Base-by-base conservation (phyloP, 192 early-diverging fungal species). In the Chytriomyces hyalinus region DNA sequence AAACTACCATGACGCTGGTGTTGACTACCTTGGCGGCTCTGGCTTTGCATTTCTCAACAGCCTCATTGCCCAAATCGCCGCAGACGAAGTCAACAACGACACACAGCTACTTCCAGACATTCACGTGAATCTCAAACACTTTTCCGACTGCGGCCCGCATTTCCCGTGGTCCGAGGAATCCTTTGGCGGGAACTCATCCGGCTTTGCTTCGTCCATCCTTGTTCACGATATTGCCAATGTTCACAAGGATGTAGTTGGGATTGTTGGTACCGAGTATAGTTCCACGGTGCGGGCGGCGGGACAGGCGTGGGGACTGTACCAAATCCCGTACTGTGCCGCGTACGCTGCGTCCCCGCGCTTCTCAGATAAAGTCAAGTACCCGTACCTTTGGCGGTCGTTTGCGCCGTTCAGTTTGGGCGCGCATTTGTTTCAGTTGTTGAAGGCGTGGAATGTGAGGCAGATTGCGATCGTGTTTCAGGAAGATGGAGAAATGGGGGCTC, bases 361-460 rank as follows among this genome's bases (percentile, higher is more conserved):
- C 36, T 64, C 62, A 11, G 24, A 64, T 24, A 64, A 64, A 64
- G 22, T 28, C 13, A 64, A 64, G 24, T 64, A 64, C 62, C 62
- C 62, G 11, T 64, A 64, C 6, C 6, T 64, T 26, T 64, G 22
- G 17, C 62, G 62, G 10, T 6, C 62, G 10, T 36, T 64, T 64
- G 22, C 62, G 11, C 10, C 62, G 36, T 28, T 28, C 20, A 36
- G 28, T 4, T 36, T 64, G 11, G 62, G 62, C 11, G 24, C 20
- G 11, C 62, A 64, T 64, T 28, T 64, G 4, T 20, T 20, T 36
- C 11, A 64, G 36, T 24, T 64, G 11, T 26, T 64, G 3, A 64
- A 13, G 24, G 20, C 62, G 24, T 64, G 62, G 62, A 64, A 24
- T 64, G 62, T 64, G 10, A 13, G 24, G 2, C 62, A 36, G 11